Base-by-base conservation (phyloP, 805 yeast genomes). In the Ogataea trehaloabstinens region DNA sequence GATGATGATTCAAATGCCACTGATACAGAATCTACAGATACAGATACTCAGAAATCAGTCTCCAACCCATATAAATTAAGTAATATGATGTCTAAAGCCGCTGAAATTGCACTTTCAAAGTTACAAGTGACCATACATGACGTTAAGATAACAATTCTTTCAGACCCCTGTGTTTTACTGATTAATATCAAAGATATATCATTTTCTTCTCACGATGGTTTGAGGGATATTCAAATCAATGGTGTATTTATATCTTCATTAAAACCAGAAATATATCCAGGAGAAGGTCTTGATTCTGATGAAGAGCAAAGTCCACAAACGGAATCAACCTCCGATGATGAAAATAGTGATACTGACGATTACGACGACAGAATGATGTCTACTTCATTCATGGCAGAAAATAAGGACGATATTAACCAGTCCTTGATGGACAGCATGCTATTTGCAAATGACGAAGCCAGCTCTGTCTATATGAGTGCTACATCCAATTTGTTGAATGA, bases 381-480 rank as follows among this genome's bases (percentile, higher is more conserved):
- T 0, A 52, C 66, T 1, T 58, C 67, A 0, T 53, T 65, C 24
- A 45, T 63, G 48, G 58, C 55, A 4, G 55, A 55, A 19, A 49
- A 42, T 28, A 52, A 51, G 34, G 52, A 56, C 8, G 60, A 58
- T 15, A 58, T 70, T 55, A 58, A 45, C 12, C 40, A 41, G 10
- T 59, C 62, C 2, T 53, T 80, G 40, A 57, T 71, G 56, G 73
- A 71, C 25, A 81, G 88, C 50, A 72, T 77, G 63, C 66, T 80
- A 25, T 82, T 80, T 53, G 78, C 91, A 1, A 82, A 77, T 38
- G 79, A 75, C 35, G 84, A 82, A 40, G 83, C 86, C 1, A 71
- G 78, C 33, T 80, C 89, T 3, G 71, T 86, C 15, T 87, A 85
- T 55, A 79, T 85, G 90, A 85, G 95, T 60, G 95, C 95, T 2